Percentiles rank a stretch among this genome's conserved stretches.
These are phyloP conservation scores for Alloteropsis angusta DNA, from an alignment of 202 grass and related monocot species.

Conservation along the genomic window DNA sequence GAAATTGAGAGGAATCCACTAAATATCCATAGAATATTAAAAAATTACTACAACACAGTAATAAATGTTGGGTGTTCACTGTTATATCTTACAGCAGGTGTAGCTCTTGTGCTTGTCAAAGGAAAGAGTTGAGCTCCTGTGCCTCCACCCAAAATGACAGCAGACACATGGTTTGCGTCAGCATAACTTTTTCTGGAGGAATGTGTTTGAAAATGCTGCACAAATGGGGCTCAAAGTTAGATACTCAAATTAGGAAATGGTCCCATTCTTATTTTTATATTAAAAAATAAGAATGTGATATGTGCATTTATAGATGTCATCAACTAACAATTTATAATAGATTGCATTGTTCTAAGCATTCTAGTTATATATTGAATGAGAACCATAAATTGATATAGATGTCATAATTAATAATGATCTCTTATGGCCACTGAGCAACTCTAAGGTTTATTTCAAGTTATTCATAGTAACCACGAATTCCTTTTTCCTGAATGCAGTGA, in stretches of 20 bases:
- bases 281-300: no score
- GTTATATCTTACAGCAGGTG: constrained; percentile 52
- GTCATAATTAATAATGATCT: not conserved
- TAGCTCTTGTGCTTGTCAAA: constrained; percentile 64
- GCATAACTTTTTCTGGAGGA: constrained; percentile 27
- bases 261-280: no score
- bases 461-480: not conserved
- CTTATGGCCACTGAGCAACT: not conserved
- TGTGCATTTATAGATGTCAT: not conserved
- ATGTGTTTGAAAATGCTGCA: constrained; percentile 20
- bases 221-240: not conserved
- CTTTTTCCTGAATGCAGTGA: not conserved
- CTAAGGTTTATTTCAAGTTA: not conserved
- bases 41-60: not conserved
- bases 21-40: not conserved
- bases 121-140: constrained; percentile 62
- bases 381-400: not conserved
- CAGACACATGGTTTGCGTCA: constrained; percentile 50
- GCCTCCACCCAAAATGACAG: constrained; percentile 71
- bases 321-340: not conserved
- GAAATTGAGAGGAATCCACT: not conserved
- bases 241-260: not conserved
- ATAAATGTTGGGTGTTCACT: not conserved
- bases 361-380: not conserved
- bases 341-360: not conserved